Evolutionary conservation across 495 filamentous ascomycete genomes (phyloP).

Genomic region (Tetracladium marchalianum): DNA sequence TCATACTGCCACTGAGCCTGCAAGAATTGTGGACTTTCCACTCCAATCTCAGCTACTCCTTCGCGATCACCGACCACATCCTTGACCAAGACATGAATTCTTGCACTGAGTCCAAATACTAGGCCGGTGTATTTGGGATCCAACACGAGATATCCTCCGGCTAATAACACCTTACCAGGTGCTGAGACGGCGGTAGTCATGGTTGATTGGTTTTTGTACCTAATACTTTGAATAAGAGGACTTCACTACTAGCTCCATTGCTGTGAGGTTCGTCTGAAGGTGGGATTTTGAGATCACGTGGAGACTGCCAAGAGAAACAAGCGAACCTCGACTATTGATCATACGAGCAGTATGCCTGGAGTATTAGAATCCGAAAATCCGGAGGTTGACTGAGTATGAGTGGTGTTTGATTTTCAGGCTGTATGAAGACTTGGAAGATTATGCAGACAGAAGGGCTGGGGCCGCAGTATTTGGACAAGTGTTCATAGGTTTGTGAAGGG

Average conservation of each 20-base stretch:
- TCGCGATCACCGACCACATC: constrained; percentile 41
- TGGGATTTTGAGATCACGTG: not conserved
- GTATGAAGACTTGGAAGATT: too few relatives aligned
- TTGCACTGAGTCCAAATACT: constrained; percentile 88
- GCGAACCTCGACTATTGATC: not conserved
- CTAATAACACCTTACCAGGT: constrained; percentile 90
- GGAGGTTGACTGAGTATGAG: too few relatives aligned
- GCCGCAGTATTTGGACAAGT: too few relatives aligned
- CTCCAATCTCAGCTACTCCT: constrained; percentile 61
- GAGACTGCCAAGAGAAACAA: not conserved
- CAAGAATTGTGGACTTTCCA: constrained; percentile 83
- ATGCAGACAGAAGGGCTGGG: too few relatives aligned
- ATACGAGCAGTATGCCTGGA: too few relatives aligned
- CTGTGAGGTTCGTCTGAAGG: too few relatives aligned
- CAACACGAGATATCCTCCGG: constrained; percentile 90
- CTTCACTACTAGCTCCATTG: too few relatives aligned
- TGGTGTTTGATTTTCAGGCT: too few relatives aligned
- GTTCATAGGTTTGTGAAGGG: too few relatives aligned
- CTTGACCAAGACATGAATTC: constrained; percentile 78
- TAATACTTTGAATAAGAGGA: too few relatives aligned
- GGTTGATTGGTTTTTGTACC: not conserved
- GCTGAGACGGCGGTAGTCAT: constrained; percentile 61
- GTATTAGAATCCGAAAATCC: too few relatives aligned
- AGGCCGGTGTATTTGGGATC: constrained; percentile 81
- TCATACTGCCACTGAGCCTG: constrained; percentile 81